Evolutionary conservation across 495 filamentous ascomycete genomes (phyloP), one percentile per base, ranked within the genome.

Genomic region (Pseudevernia furfuracea): DNA sequence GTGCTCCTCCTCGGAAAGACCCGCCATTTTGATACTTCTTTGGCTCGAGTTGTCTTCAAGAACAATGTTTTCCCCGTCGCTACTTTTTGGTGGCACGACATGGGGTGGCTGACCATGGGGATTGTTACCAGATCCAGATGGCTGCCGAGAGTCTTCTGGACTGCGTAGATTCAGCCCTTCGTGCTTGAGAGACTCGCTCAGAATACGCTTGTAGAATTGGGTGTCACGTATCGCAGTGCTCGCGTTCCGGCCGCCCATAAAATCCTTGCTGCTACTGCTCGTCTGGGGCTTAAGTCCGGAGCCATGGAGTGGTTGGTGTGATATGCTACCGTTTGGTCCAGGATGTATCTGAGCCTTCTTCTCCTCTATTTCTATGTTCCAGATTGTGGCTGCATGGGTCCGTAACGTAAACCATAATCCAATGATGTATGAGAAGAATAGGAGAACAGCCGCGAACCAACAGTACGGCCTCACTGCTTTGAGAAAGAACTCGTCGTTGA

Each of bases 371-470:
- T 96, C 91, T 34, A 78, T 87, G 71, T 91, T 92, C 94, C 94
- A 99, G 63, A 99, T 99, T 39, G 96, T 87, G 23, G 94, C 93
- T 7, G 94, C 94, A 73, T 99, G 94, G 4, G 94, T 99, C 65
- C 95, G 81, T 9, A 99, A 83, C 8, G 94, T 99, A 74, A 99
- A 99, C 86, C 92, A 91, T 37, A 97, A 79, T 21, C 94, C 94
- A 67, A 97, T 94, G 43, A 94, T 79, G 73, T 99, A 99, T 0
- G 91, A 92, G 25, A 96, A 74, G 76, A 99, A 98, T 39, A 99
- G 81, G 67, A 92, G 82, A 23, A 87, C 73, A 41, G 94, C 90
- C 7, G 89, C 86, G 66, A 95, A 81, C 80, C 91, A 96, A 67
- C 89, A 96, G 74, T 95, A 99, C 11, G 94, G 95, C 60, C 89